phyloP scores from a whole-genome alignment of 345 rosid genomes.

The Melaleuca quinquenervia region DNA sequence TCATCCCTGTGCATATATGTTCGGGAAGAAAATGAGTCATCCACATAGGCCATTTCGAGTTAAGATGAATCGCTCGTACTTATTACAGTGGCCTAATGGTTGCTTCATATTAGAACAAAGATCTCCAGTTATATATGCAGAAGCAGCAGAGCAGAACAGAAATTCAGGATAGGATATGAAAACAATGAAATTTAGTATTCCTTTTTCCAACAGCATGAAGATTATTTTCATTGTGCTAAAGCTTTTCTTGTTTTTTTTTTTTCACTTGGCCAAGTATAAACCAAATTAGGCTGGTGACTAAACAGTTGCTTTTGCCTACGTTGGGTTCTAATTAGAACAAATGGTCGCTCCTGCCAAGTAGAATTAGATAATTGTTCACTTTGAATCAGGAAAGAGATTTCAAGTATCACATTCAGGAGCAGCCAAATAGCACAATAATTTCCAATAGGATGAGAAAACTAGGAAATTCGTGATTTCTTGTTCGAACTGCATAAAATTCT shows the following conservation, averaged over 20 bases:
- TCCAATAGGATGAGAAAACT: neutral
- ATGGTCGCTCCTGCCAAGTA: neutral
- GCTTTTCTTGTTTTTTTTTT: neutral
- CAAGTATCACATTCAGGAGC: neutral
- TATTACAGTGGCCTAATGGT: neutral
- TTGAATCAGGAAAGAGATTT: neutral
- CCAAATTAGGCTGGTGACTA: neutral
- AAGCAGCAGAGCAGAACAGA: neutral
- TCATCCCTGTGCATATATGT: constrained; percentile 47
- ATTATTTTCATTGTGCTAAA: neutral
- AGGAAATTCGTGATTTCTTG: neutral
- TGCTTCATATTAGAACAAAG: neutral
- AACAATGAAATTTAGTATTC: neutral
- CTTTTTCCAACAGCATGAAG: neutral
- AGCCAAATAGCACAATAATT: neutral
- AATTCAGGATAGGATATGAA: neutral
- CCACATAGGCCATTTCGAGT: neutral
- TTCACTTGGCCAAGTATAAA: neutral
- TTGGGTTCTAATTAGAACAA: neutral
- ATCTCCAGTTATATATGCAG: neutral
- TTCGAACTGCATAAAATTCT: neutral
- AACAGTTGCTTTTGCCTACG: neutral
- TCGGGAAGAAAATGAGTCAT: neutral
- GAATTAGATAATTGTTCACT: neutral
- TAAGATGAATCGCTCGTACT: neutral